Base-by-base conservation (phyloP, 345 rosid species). In the Pistacia atlantica region DNA sequence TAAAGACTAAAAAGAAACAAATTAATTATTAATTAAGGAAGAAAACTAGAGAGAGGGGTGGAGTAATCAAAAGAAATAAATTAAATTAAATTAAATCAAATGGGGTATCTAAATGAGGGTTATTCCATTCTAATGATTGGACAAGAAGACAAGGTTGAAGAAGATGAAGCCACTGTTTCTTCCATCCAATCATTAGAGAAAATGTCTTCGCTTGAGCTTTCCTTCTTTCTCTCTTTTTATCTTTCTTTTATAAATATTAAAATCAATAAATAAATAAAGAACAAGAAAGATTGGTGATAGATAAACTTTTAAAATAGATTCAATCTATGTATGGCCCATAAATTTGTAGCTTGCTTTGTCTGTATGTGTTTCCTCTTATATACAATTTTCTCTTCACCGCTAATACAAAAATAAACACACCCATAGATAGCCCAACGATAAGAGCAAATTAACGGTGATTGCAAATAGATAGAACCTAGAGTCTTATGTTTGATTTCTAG, bases 111-210 rank as follows among this genome's bases (percentile, higher is more conserved):
- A 79, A 82, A 48, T 31, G 78, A 65, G 42, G 82, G 25, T 86
- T 82, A 82, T 84, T 84, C 90, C 71, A 49, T 45, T n/a, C 42
- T 9, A 79, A 87, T 74, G 83, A 83, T 84, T 69, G 20, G 59
- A 79, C 81, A 75, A 84, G 66, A 84, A 69, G 83, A 84, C 86
- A 87, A 83, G 73, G 52, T 16, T 75, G 60, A 67, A 48, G 60
- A 67, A 48, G 45, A 11, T 69, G 58, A 69, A 57, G 61, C 16
- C 25, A 55, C 67, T 74, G 65, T 80, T 75, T 73, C 64, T 61
- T 64, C 77, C 12, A 68, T 16, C 76, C 82, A 84, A 82, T 80
- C 83, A 83, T 79, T 77, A 75, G 62, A 63, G 66, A 82, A 69
- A 71, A 65, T 77, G 78, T 56, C 64, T 72, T 68, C 58, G 78